These are phyloP conservation scores for Alectoria sarmentosa DNA, from an alignment of 495 filamentous ascomycete genomes.

Conservation along the genomic window DNA sequence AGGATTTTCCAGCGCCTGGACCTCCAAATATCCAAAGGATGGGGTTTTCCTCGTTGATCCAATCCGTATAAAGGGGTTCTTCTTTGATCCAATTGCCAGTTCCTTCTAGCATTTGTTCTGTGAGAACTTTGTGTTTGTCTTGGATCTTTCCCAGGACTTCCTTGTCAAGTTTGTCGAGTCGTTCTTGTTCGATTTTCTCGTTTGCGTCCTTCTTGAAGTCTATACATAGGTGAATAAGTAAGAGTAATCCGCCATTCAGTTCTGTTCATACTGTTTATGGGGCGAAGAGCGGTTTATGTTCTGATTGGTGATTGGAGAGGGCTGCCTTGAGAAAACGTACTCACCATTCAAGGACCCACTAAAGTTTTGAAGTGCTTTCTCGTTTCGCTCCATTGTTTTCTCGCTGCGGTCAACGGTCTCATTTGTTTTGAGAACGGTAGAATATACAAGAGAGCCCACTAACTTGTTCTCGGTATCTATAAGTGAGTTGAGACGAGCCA, in stretches of 20 bases:
- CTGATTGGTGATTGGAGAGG: background rate
- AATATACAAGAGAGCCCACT: slow-evolving; percentile 21
- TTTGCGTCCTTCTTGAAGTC: background rate
- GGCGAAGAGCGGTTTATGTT: background rate
- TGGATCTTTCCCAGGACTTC: slow-evolving; percentile 27
- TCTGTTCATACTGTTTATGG: background rate
- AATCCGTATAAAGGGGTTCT: slow-evolving; percentile 27
- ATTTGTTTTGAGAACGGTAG: slow-evolving; percentile 21
- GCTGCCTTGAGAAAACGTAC: background rate
- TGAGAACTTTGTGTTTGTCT: background rate
- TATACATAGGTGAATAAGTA: background rate
- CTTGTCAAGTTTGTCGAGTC: slow-evolving; percentile 22
- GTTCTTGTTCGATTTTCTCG: background rate
- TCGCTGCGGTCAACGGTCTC: slow-evolving; percentile 14
- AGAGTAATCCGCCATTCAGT: background rate
- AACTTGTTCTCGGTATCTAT: slow-evolving; percentile 21
- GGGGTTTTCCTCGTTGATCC: slow-evolving; percentile 26
- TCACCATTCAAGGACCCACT: slow-evolving; percentile 2
- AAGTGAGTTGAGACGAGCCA: slow-evolving; percentile 26
- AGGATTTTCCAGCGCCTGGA: slow-evolving; percentile 34
- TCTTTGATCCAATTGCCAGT: slow-evolving; percentile 34
- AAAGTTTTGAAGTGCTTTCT: slow-evolving; percentile 1
- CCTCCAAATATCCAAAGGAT: slow-evolving; percentile 32
- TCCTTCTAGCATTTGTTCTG: slow-evolving; percentile 18
- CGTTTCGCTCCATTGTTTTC: slow-evolving; percentile 16